Evolutionary conservation across 2,329 filamentous ascomycete species (phyloP), one percentile per base, ranked within the genome.

Genomic region (Aspergillus sergii): DNA sequence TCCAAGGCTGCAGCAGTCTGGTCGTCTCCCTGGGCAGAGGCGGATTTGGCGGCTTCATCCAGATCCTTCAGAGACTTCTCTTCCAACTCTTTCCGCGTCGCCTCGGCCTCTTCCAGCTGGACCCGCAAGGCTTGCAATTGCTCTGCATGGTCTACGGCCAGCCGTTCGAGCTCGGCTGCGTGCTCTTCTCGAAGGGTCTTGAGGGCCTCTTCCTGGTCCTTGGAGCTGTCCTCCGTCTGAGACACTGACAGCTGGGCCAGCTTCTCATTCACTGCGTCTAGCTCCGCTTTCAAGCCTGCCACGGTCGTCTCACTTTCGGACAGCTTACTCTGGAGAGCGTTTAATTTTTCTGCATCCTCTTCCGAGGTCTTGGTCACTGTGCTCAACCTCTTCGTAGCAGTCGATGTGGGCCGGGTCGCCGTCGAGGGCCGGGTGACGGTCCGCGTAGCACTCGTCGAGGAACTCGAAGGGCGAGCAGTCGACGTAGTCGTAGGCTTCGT

Each of bases 41-140:
- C 78, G 3, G 72, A 68, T 58, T 77, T 69, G 57, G 76, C 75
- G 26, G 76, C 78, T 46, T 76, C 75, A 46, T 80, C 78, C 11
- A 81, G 61, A 12, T 80, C 76, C 59, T 76, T 74, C 11, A 73
- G 60, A 8, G 75, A 76, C 58, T 73, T 76, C 41, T 76, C 73
- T 60, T 78, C 76, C 30, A 79, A 59, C 23, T 78, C 75, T 58
- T 78, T 76, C 21, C 72, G 73, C 60, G 75, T 74, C 8, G 66
- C 55, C 55, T 81, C 78, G 0, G 72, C 72, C 57, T 80, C 78
- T 21, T 75, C 71, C 14, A 80, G 66, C 39, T 76, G 75, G 2
- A 58, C 58, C 54, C 74, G 74, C 60, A 80, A 59, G 26, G 69
- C 68, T 53, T 75, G 70, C 57, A 78, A 66, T 57, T 77, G 74